Conservation (phyloP, 176 grass and related monocot species). For the Aegilops speltoides region DNA sequence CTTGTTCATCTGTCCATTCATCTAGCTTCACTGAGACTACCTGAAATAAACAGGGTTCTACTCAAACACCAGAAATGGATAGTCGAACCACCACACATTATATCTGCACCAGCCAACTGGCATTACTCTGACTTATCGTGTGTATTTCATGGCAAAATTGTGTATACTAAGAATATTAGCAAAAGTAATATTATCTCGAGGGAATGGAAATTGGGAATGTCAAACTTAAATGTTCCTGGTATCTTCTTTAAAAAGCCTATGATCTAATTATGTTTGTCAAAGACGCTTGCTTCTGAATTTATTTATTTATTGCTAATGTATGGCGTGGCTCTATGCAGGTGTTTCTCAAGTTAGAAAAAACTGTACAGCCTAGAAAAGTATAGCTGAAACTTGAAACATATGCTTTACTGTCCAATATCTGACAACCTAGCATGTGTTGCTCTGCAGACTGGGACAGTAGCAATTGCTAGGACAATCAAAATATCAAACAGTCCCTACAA, state of each 20-base stretch:
- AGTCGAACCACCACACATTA: not conserved
- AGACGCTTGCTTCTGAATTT: not conserved
- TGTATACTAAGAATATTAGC: not conserved
- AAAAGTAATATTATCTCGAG: not conserved
- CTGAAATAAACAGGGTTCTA: conserved; percentile 45
- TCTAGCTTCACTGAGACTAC: conserved; percentile 87
- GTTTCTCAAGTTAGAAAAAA: not conserved
- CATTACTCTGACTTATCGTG: not conserved
- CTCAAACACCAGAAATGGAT: conserved; percentile 16
- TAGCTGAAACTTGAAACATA: not conserved
- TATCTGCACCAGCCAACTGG: not conserved
- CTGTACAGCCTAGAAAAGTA: conserved; percentile 1
- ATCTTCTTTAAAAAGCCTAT: not conserved
- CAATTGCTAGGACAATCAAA: not conserved
- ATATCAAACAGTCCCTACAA: not conserved
- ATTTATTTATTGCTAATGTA: not conserved
- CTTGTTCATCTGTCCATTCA: conserved; percentile 93
- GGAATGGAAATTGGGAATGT: not conserved
- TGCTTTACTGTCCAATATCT: not conserved
- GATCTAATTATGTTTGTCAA: not conserved
- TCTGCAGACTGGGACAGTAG: not conserved
- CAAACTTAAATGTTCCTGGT: not conserved
- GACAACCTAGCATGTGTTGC: not conserved
- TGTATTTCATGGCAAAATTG: conserved; percentile 19
- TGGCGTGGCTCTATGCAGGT: not conserved